phyloP scores from a whole-genome alignment of 169 alveolate species.

The Eimeria brunetti region DNA sequence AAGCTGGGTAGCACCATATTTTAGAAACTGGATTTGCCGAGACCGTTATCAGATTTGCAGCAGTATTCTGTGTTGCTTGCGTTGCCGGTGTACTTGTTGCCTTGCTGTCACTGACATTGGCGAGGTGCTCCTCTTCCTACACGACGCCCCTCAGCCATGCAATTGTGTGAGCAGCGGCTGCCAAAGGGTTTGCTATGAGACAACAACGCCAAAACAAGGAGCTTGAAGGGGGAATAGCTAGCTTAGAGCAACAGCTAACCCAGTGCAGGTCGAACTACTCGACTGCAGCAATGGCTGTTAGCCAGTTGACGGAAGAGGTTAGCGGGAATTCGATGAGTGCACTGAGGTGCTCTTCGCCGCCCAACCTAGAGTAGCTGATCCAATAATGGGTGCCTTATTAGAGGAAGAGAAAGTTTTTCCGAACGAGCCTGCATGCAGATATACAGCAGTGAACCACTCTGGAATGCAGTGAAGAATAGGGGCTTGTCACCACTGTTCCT shows the following conservation, averaged over 20 bases:
- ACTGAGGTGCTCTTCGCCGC: neutral
- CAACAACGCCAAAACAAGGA: constrained; percentile 48
- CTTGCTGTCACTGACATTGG: neutral
- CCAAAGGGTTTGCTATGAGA: constrained; percentile 59
- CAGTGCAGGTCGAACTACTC: constrained; percentile 41
- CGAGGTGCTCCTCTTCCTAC: neutral
- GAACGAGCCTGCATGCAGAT: neutral
- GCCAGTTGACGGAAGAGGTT: constrained; percentile 84
- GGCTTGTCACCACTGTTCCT: neutral
- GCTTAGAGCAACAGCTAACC: constrained; percentile 72
- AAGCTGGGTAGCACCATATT: constrained; percentile 31
- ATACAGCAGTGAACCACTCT: neutral
- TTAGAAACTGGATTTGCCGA: neutral
- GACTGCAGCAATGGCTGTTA: constrained; percentile 44
- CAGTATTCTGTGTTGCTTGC: neutral
- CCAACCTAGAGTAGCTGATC: neutral
- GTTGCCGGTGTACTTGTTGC: neutral
- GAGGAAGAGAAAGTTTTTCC: neutral
- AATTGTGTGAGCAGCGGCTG: constrained; percentile 53
- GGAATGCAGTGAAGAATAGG: neutral
- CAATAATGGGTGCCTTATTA: neutral
- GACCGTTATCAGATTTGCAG: neutral
- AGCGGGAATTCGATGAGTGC: neutral
- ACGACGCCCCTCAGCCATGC: neutral
- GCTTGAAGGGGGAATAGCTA: constrained; percentile 23